phyloP scores from a whole-genome alignment of 2,329 filamentous ascomycete species.

The Xylariaceae sp. region DNA sequence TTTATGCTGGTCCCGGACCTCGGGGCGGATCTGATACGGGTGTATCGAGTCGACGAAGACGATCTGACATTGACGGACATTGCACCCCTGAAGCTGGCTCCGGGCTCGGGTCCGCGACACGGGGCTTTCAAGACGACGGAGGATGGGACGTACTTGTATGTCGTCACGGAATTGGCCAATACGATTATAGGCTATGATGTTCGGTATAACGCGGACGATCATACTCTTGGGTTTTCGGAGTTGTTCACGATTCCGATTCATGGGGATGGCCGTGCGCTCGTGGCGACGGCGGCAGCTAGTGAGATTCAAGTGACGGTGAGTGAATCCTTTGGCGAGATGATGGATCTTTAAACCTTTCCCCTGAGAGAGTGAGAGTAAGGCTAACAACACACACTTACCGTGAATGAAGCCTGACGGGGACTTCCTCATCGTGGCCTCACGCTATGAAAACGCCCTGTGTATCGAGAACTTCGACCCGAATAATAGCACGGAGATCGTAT shows the following conservation, averaged over 20 bases:
- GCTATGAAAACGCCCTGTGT: slow-evolving; percentile 52
- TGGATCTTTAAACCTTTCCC: background rate
- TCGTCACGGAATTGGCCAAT: slow-evolving; percentile 57
- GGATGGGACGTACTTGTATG: slow-evolving; percentile 49
- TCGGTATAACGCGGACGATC: slow-evolving; percentile 39
- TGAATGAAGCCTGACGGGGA: slow-evolving; percentile 47
- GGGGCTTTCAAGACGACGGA: slow-evolving; percentile 48
- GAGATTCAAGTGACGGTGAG: slow-evolving; percentile 56
- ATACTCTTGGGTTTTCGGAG: slow-evolving; percentile 40
- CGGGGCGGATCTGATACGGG: slow-evolving; percentile 55
- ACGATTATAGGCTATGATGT: slow-evolving; percentile 53
- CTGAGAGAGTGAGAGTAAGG: too few relatives aligned
- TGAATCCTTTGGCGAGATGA: slow-evolving; percentile 9
- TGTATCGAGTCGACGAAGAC: slow-evolving; percentile 47
- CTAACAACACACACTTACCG: background rate
- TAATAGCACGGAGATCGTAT: slow-evolving; percentile 43
- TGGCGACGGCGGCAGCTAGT: slow-evolving; percentile 42
- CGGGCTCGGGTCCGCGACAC: slow-evolving; percentile 61
- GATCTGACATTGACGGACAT: slow-evolving; percentile 39
- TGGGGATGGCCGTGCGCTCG: slow-evolving; percentile 38
- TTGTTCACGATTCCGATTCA: slow-evolving; percentile 46
- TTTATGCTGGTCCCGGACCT: slow-evolving; percentile 62
- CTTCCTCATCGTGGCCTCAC: slow-evolving; percentile 63
- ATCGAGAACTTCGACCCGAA: slow-evolving; percentile 42
- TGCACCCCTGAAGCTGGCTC: slow-evolving; percentile 37